Conservation (phyloP, 805 yeast genomes). For the Jamesozyma jinghongensis region DNA sequence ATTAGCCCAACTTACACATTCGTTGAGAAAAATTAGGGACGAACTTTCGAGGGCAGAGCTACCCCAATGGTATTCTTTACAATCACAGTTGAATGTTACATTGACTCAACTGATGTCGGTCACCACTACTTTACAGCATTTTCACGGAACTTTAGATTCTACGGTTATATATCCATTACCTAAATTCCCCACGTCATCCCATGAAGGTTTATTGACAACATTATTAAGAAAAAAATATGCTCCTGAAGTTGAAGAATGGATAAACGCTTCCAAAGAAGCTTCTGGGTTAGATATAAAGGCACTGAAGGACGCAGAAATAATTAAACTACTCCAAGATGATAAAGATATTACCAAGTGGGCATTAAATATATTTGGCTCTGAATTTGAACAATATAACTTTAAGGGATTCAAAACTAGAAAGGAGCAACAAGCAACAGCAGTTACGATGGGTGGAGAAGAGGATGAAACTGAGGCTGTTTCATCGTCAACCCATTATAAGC, state of each 20-base stretch:
- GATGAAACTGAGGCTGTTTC: constrained; percentile 73
- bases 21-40: constrained; percentile 47
- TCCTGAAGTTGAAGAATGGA: constrained; percentile 90
- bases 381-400: constrained; percentile 49
- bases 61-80: constrained; percentile 52
- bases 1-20: constrained; percentile 51
- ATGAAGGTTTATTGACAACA: constrained; percentile 75
- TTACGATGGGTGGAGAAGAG: constrained; percentile 38
- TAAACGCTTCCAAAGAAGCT: constrained; percentile 37
- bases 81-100: constrained; percentile 74
- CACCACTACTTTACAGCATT: constrained; percentile 56
- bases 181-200: constrained; percentile 75
- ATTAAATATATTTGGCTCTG: constrained; percentile 41
- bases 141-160: constrained; percentile 47
- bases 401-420: constrained; percentile 33
- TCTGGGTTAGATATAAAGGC: constrained; percentile 24
- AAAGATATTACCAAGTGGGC: constrained; percentile 71
- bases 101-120: constrained; percentile 75
- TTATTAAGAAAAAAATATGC: constrained; percentile 75
- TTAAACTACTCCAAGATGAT: constrained; percentile 32
- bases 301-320: constrained; percentile 19
- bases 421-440: background rate
- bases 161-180: constrained; percentile 81
- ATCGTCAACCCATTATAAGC: constrained; percentile 27
- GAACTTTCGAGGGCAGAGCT: constrained; percentile 40